Base-by-base conservation (phyloP, 805 yeast species). In the Scheffersomyces coipomensis region DNA sequence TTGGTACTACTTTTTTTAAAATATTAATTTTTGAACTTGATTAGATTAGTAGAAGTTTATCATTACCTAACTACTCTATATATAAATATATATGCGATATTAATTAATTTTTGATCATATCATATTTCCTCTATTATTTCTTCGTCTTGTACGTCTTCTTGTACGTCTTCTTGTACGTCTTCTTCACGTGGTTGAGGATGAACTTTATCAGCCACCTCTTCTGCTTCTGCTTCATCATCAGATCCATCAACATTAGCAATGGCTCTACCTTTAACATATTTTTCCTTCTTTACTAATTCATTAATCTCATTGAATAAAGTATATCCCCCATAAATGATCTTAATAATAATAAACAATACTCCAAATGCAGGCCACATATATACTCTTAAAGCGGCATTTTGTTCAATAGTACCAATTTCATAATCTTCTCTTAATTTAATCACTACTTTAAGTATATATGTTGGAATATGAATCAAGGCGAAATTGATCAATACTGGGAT, bases 251-350 rank as follows among this genome's bases (percentile, higher is more conserved):
- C 44, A 38, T 73, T 76, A 46, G 76, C 78, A 39, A 78, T 64
- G 3, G 80, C 74, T 48, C 78, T 72, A 1, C 84, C 84, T 37
- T 69, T 68, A 10, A 79, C 78, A 43, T 78, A 80, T 43, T 70
- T 68, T 47, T 79, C 81, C 42, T 76, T 76, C 51, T 75, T 78
- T n/a, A 80, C 79, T 46, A 69, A 68, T 34, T 71, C 70, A 35
- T 66, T 62, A 30, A 73, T 51, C 17, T 40, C 40, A 2, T 37
- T 38, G 37, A 43, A 53, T 16, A 55, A 37, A 2, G 21, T 15
- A n/a, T 18, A 19, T 3, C 46, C 34, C 12, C 46, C 45, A 10
- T 42, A 17, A 9, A 37, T 23, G 19, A 47, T 34, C 30, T 51
- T 53, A 7, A 40, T 29, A 4, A 44, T 22, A 5, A 51, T 35